Conservation (phyloP, 2,329 filamentous ascomycete genomes). For the Fusarium incarnatum region DNA sequence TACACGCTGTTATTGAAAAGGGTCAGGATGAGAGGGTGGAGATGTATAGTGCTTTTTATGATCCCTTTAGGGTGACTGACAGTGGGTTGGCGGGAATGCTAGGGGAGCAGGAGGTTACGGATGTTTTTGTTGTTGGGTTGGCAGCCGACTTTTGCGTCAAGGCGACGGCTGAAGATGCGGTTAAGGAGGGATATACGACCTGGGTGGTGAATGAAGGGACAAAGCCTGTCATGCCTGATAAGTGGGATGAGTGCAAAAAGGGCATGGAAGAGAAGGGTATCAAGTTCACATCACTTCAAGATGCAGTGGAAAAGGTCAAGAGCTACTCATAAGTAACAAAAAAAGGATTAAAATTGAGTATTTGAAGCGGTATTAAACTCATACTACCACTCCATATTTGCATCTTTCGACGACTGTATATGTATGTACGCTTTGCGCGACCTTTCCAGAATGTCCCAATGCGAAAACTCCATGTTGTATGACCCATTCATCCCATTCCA, state of each 20-base stretch:
- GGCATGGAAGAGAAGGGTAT: slow-evolving; percentile 71
- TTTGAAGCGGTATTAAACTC: slow-evolving; percentile 29
- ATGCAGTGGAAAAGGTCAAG: slow-evolving; percentile 42
- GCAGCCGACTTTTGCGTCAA: slow-evolving; percentile 93
- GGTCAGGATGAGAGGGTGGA: slow-evolving; percentile 80
- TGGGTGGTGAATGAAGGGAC: slow-evolving; percentile 84
- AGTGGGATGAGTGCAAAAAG: slow-evolving; percentile 66
- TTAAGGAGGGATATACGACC: slow-evolving; percentile 78
- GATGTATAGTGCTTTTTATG: slow-evolving; percentile 94
- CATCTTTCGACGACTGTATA: slow-evolving; percentile 34
- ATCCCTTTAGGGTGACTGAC: slow-evolving; percentile 76
- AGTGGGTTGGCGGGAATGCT: slow-evolving; percentile 72
- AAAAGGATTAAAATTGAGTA: slow-evolving; percentile 38
- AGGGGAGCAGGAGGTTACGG: slow-evolving; percentile 69
- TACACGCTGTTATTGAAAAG: slow-evolving; percentile 82
- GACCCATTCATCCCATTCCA: slow-evolving; percentile 34
- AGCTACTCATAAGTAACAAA: slow-evolving; percentile 15
- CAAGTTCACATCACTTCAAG: slow-evolving; percentile 62
- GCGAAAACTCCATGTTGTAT: slow-evolving; percentile 47
- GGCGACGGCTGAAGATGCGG: slow-evolving; percentile 82
- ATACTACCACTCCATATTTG: slow-evolving; percentile 29
- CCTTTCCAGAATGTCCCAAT: slow-evolving; percentile 46
- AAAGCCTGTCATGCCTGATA: slow-evolving; percentile 72
- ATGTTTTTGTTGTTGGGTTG: slow-evolving; percentile 88
- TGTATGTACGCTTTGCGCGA: slow-evolving; percentile 40